Base-by-base conservation (phyloP, 2,329 filamentous ascomycete species). In the Triangularia verruculosa region DNA sequence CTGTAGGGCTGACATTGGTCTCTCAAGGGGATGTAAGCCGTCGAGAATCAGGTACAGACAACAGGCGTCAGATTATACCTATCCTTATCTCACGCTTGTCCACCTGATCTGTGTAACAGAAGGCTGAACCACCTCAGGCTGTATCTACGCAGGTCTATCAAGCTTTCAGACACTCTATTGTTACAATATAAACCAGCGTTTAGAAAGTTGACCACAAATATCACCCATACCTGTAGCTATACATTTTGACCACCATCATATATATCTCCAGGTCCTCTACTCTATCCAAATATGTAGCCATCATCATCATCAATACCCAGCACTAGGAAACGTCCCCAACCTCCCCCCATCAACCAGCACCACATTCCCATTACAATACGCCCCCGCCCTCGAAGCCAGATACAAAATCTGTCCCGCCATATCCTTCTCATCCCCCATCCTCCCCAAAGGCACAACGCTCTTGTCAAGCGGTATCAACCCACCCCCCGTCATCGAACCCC, bases 351-450 rank as follows among this genome's bases (percentile, higher is more conserved):
- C 89, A 0, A 85, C 78, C 7, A 89, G 75, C 55, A 89, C 75
- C 15, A 87, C 80, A 64, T 82, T 82, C 2, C 88, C 89, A 73
- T 90, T 90, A 69, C 84, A 78, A 72, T 89, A 91, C 3, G 83
- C 84, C 0, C 89, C 89, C 2, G 87, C 87, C 66, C 82, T 77
- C 57, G 85, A 86, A 3, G 84, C 85, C 71, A 91, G 78, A 77
- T 87, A 91, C 58, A 92, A 72, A 25, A 91, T 81, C 56, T 85
- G 78, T 1, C 88, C 87, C 1, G 82, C 85, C 78, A 91, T 85
- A 70, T 90, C 88, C 68, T 85, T 76, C 63, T 86, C 81, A 47
- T 83, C 80, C 1, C 88, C 88, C 65, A 83, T 79, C 54, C 88
- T 78, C 47, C 82, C 82, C n/a, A 86, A 75, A 0, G 88, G 88